These are phyloP conservation scores for Hansenula sp. DNA, from an alignment of 1,139 yeast genomes.

Conservation along the genomic window DNA sequence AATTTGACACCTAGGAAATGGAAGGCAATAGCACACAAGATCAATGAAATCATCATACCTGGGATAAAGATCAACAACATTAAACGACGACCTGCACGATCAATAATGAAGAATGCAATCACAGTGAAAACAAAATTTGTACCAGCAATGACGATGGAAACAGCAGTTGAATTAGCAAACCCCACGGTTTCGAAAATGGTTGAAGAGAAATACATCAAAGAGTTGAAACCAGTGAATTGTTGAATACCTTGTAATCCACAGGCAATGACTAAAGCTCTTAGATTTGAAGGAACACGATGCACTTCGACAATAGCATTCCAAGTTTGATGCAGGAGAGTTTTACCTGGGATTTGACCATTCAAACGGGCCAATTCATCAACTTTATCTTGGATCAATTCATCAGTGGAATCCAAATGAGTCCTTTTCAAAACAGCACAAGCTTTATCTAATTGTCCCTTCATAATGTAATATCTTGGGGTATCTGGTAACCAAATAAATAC, in stretches of 20 bases:
- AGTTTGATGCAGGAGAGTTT: constrained; percentile 46
- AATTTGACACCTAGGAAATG: constrained; percentile 69
- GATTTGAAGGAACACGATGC: constrained; percentile 74
- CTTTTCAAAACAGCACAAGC: constrained; percentile 65
- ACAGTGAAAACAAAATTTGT: constrained; percentile 85
- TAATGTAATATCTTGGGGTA: constrained; percentile 85
- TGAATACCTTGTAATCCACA: constrained; percentile 95
- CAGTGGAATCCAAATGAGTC: constrained; percentile 55
- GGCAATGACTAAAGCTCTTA: constrained; percentile 82
- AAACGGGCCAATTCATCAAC: constrained; percentile 48
- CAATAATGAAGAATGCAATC: constrained; percentile 80
- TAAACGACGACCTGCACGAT: constrained; percentile 78
- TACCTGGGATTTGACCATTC: constrained; percentile 57
- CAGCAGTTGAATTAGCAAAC: constrained; percentile 81
- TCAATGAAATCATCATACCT: constrained; percentile 73
- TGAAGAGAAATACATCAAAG: constrained; percentile 89
- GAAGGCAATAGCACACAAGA: constrained; percentile 83
- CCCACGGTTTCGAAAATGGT: constrained; percentile 90
- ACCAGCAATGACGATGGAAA: constrained; percentile 89
- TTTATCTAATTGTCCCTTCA: constrained; percentile 57
- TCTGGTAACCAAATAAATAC: constrained; percentile 88
- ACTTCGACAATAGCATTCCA: constrained; percentile 65
- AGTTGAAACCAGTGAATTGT: constrained; percentile 93
- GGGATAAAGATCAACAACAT: constrained; percentile 74
- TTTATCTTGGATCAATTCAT: constrained; percentile 52